Conservation (phyloP, 176 grass and related monocot genomes). For the Carex scoparia region DNA sequence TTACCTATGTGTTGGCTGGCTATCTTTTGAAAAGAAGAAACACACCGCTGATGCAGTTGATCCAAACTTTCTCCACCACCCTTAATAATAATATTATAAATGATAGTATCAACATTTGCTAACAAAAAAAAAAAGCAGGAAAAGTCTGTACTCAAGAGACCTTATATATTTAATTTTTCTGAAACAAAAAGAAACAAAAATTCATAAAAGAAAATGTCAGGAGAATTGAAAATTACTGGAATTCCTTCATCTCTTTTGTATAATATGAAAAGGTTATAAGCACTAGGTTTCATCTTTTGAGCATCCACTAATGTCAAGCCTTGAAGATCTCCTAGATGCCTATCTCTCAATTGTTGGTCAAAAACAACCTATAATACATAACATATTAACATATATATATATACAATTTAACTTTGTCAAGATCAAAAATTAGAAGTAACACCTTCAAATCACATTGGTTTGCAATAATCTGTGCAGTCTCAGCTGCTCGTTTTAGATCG, state of each 20-base stretch:
- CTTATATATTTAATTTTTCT: background rate
- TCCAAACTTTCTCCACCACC: constrained; percentile 92
- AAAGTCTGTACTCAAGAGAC: background rate
- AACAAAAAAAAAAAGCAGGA: background rate
- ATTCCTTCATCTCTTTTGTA: constrained; percentile 66
- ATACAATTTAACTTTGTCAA: background rate
- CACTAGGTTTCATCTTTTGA: constrained; percentile 45
- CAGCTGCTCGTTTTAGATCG: constrained; percentile 77
- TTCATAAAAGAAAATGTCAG: background rate
- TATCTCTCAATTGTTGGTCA: constrained; percentile 59
- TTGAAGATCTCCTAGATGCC: constrained; percentile 76
- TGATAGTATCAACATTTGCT: background rate
- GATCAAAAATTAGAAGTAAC: background rate
- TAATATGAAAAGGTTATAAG: constrained; percentile 62
- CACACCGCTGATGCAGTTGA: constrained; percentile 64
- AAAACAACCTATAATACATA: constrained; percentile 42
- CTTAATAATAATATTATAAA: constrained; percentile 29
- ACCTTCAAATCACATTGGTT: constrained; percentile 38
- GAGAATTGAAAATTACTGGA: constrained; percentile 44
- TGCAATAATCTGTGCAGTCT: constrained; percentile 75
- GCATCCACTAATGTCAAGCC: constrained; percentile 61
- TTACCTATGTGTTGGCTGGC: constrained; percentile 76
- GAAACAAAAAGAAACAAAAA: background rate
- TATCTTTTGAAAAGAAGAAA: constrained; percentile 61
- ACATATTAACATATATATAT: background rate